These are phyloP conservation scores for Vanrija humicola DNA, from an alignment of 1,284 basidiomycete genomes.

Conservation along the genomic window DNA sequence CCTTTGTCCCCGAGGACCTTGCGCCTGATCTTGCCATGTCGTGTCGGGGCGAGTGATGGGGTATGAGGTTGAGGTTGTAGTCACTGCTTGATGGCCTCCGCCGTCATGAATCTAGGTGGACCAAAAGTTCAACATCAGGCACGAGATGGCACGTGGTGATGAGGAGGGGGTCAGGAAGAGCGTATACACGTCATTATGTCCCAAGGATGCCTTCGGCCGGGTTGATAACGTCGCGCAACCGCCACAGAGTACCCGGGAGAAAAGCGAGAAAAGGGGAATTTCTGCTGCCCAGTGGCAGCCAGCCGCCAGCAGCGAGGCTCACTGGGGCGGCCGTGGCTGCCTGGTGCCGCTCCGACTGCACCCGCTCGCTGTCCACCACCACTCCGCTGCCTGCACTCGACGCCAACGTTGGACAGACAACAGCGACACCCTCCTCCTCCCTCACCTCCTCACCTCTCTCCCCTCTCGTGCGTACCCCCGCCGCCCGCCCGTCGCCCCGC, in stretches of 20 bases:
- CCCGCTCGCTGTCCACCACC: background rate
- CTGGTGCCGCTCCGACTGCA: no score
- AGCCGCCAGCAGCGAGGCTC: no score
- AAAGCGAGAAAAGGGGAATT: no score
- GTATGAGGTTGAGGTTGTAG: no score
- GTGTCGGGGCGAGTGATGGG: background rate
- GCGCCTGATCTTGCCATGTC: no score
- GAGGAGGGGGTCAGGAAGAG: background rate
- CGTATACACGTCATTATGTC: no score
- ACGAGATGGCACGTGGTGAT: background rate
- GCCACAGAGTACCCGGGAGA: no score
- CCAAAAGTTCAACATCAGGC: constrained; percentile 6
- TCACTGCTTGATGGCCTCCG: background rate
- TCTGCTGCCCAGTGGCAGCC: no score
- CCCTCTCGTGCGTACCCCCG: background rate
- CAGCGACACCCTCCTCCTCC: background rate
- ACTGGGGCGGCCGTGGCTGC: no score
- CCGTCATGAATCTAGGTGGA: background rate
- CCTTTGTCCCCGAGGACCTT: background rate
- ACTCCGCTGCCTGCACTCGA: no score
- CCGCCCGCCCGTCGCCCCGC: background rate
- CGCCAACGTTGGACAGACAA: background rate
- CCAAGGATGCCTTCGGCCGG: background rate
- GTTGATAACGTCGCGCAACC: background rate
- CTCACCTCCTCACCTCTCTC: constrained; percentile 3